These are phyloP conservation scores for Hirsutella rhossiliensis DNA, from an alignment of 2,329 filamentous ascomycete species.

Conservation along the genomic window DNA sequence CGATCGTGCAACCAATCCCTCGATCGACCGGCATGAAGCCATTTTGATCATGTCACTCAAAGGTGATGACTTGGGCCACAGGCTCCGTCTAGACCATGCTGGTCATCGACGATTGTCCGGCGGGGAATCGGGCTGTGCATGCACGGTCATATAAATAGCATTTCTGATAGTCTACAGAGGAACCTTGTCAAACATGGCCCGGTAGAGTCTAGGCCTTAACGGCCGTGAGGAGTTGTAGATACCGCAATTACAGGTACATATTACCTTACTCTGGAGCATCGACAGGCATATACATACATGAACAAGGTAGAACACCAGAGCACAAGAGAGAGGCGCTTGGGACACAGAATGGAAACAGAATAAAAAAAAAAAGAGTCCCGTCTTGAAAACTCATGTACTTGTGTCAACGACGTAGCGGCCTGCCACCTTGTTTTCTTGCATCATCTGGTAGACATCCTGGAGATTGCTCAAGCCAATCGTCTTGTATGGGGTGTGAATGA, in stretches of 20 bases:
- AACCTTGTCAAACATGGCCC: no score
- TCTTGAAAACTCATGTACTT: slow-evolving; percentile 46
- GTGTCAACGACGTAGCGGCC: slow-evolving; percentile 73
- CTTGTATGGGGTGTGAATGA: slow-evolving; percentile 85
- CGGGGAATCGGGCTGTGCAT: not conserved
- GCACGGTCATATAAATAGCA: not conserved
- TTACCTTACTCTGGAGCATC: no score
- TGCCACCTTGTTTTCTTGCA: slow-evolving; percentile 57
- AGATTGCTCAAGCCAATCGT: slow-evolving; percentile 69
- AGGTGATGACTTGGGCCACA: not conserved
- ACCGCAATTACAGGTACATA: no score
- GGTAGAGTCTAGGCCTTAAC: no score
- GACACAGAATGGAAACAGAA: no score
- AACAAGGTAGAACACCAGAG: no score
- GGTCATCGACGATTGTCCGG: no score
- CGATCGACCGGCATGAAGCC: not conserved
- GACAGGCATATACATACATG: no score
- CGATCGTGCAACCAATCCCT: not conserved
- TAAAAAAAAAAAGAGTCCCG: no score
- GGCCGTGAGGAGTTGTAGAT: no score
- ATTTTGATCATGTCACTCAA: not conserved
- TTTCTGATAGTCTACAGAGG: no score
- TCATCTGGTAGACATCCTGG: slow-evolving; percentile 65
- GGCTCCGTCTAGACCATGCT: not conserved
- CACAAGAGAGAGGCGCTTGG: no score